Conservation (phyloP, 257 asterid genomes). For the Osmanthus fragrans region DNA sequence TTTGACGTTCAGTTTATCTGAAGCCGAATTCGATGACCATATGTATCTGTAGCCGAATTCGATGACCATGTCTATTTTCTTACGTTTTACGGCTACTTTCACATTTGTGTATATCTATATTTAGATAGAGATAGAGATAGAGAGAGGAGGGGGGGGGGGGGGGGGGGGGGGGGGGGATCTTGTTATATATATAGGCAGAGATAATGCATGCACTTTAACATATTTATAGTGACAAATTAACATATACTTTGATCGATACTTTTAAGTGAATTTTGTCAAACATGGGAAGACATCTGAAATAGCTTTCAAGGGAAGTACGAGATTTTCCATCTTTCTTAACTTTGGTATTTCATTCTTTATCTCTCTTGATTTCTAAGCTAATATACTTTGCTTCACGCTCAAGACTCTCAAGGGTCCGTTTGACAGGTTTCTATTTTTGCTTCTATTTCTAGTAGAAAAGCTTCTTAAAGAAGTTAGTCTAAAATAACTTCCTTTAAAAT, state of each 20-base stretch:
- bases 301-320: background rate
- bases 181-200: background rate
- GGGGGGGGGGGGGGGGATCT: no score
- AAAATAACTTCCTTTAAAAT: no score
- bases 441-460: no score
- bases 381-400: background rate
- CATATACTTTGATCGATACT: no score
- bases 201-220: background rate
- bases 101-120: slow-evolving; percentile 11
- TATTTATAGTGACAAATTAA: no score
- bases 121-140: background rate
- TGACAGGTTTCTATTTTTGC: no score
- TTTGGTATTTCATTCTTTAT: background rate
- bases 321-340: background rate
- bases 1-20: slow-evolving; percentile 17
- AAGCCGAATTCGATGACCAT: slow-evolving; percentile 36
- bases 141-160: background rate
- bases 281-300: background rate
- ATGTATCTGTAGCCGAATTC: slow-evolving; percentile 30
- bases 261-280: background rate
- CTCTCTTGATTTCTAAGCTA: no score
- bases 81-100: slow-evolving; percentile 21
- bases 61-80: slow-evolving; percentile 9
- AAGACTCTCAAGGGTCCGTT: background rate
- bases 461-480: no score